Percentiles rank a stretch among this genome's conserved stretches.
These are phyloP conservation scores for Peronospora farinosa DNA, from an alignment of 352 stramenopile genomes.

Conservation along the genomic window DNA sequence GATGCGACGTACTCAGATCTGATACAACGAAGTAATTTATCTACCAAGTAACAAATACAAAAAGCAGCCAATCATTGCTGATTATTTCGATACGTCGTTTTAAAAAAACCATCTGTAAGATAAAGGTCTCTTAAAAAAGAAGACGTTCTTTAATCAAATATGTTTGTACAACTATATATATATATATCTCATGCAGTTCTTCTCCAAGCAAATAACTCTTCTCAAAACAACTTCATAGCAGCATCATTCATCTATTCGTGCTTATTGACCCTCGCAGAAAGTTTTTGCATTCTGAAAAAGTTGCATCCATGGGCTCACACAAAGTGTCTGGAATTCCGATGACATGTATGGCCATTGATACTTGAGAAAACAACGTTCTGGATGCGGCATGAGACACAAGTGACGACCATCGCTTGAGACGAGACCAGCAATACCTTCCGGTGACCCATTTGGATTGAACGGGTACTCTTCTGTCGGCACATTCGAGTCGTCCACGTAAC, in stretches of 20 bases:
- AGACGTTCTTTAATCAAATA: too few species aligned
- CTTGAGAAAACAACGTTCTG: constrained; percentile 94
- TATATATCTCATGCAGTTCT: too few species aligned
- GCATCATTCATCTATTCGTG: too few species aligned
- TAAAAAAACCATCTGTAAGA: too few species aligned
- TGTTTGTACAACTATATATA: too few species aligned
- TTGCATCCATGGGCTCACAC: constrained; percentile 93
- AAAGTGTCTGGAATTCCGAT: constrained; percentile 64
- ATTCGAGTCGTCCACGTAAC: constrained; percentile 96
- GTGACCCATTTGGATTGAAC: constrained; percentile 99
- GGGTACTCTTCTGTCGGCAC: constrained; percentile 94
- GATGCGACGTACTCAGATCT: constrained; percentile 8
- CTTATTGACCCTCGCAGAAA: constrained; percentile 88
- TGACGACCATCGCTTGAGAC: constrained; percentile 96
- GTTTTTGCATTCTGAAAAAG: constrained; percentile 98
- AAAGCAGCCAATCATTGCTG: too few species aligned
- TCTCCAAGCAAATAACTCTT: too few species aligned
- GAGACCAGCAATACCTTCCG: constrained; percentile 93
- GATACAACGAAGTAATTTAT: not conserved
- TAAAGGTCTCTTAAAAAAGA: too few species aligned
- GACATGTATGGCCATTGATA: constrained; percentile 98
- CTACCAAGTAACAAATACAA: too few species aligned
- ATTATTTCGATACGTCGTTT: too few species aligned
- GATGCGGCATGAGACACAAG: constrained; percentile 99
- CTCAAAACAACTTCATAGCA: too few species aligned